Evolutionary conservation across 441 rosid genomes (phyloP).

Genomic region (Corymbia citriodora): DNA sequence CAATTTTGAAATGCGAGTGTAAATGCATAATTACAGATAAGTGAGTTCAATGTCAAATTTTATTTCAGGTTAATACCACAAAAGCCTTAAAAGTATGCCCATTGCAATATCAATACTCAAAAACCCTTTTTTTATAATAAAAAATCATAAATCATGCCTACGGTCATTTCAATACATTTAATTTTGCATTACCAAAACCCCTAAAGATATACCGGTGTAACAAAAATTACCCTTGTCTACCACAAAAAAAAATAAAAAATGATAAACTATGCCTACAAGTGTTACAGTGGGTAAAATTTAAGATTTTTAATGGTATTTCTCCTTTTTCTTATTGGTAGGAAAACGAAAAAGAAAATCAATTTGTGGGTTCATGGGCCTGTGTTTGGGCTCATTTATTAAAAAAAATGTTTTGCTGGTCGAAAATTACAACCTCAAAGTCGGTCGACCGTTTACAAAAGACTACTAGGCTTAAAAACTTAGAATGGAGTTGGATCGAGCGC

Average conservation of each 20-base stretch:
- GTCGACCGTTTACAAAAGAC: neutral
- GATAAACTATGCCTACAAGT: neutral
- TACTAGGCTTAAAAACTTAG: neutral
- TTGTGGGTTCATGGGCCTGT: neutral
- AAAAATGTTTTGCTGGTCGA: neutral
- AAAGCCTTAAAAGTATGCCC: neutral
- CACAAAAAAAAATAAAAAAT: neutral
- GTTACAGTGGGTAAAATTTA: neutral
- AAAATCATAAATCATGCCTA: neutral
- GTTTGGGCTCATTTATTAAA: neutral
- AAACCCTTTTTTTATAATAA: no score
- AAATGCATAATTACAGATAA: neutral
- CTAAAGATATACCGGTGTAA: neutral
- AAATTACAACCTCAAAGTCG: neutral
- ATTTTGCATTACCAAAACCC: neutral
- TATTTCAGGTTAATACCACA: neutral
- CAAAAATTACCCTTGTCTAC: neutral
- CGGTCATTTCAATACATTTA: accelerated
- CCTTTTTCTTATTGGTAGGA: neutral
- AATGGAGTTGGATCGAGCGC: neutral
- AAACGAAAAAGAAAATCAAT: neutral
- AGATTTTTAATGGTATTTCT: neutral
- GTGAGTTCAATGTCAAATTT: neutral
- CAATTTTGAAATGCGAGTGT: neutral
- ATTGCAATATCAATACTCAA: neutral